A percentile compares a stretch with the other conserved stretches of the same genome.
These are phyloP conservation scores for Aspergillus pseudoviridinutans DNA, from an alignment of 2,329 filamentous ascomycete genomes.

Conservation along the genomic window DNA sequence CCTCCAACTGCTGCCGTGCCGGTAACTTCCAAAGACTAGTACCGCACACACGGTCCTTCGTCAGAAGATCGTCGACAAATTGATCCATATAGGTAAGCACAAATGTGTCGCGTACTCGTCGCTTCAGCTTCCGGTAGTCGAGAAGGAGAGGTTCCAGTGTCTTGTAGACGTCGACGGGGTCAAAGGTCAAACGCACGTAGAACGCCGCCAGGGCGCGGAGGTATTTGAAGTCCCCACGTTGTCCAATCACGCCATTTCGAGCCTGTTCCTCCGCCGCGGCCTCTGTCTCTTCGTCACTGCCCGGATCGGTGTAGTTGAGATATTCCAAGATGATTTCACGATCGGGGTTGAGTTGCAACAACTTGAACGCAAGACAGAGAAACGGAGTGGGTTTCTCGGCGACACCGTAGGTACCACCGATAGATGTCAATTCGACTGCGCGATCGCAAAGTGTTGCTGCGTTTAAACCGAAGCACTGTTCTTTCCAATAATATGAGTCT, in stretches of 20 bases:
- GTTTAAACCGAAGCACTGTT: slow-evolving; percentile 96
- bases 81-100: slow-evolving; percentile 79
- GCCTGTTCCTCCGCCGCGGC: slow-evolving; percentile 17
- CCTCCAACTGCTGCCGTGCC: slow-evolving; percentile 75
- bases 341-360: slow-evolving; percentile 79
- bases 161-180: slow-evolving; percentile 73
- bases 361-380: slow-evolving; percentile 89
- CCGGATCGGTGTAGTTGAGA: slow-evolving; percentile 71
- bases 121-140: slow-evolving; percentile 78
- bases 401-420: slow-evolving; percentile 83
- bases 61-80: slow-evolving; percentile 88
- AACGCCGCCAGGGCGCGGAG: slow-evolving; percentile 84
- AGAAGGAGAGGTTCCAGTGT: slow-evolving; percentile 77
- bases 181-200: slow-evolving; percentile 85
- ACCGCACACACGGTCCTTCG: slow-evolving; percentile 83
- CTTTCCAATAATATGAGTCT: slow-evolving; percentile 96
- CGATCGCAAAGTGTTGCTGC: slow-evolving; percentile 76
- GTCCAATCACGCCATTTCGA: slow-evolving; percentile 29
- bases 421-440: slow-evolving; percentile 75
- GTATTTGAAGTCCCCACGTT: slow-evolving; percentile 61
- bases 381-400: slow-evolving; percentile 85
- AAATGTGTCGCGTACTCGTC: slow-evolving; percentile 70
- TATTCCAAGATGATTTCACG: slow-evolving; percentile 78
- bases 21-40: slow-evolving; percentile 93
- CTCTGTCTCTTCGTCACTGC: slow-evolving; percentile 40